Conservation (phyloP, 2,329 filamentous ascomycete species). For the Alternaria solani region DNA sequence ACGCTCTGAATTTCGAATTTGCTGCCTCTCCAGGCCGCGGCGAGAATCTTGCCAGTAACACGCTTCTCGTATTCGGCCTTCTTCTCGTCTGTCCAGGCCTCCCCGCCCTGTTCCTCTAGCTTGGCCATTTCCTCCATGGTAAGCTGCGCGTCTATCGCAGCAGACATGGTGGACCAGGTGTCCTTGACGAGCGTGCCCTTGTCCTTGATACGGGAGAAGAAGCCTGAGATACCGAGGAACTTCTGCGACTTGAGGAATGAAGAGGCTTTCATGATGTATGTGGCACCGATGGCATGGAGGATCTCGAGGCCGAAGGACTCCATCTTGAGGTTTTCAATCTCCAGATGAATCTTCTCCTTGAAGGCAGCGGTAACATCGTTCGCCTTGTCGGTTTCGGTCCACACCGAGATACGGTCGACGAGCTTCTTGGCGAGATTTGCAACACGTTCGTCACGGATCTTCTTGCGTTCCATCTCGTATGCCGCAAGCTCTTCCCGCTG, state of each 20-base stretch:
- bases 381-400: slow-evolving; percentile 96
- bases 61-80: slow-evolving; percentile 93
- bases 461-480: slow-evolving; percentile 84
- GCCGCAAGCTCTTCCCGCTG: slow-evolving; percentile 90
- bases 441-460: slow-evolving; percentile 87
- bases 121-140: slow-evolving; percentile 99
- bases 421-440: slow-evolving; percentile 85
- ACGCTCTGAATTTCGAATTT: slow-evolving; percentile 99
- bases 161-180: slow-evolving; percentile 97
- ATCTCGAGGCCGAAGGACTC: slow-evolving; percentile 98
- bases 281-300: slow-evolving; percentile 90
- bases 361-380: slow-evolving; percentile 85
- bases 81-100: slow-evolving; percentile 98
- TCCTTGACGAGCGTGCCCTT: slow-evolving; percentile 98
- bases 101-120: slow-evolving; percentile 90
- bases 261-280: slow-evolving; percentile 87
- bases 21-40: slow-evolving; percentile 93
- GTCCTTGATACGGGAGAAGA: slow-evolving; percentile 92
- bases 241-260: slow-evolving; percentile 94
- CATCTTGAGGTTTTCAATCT: slow-evolving; percentile 99
- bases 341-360: slow-evolving; percentile 90
- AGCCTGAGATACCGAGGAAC: slow-evolving; percentile 93
- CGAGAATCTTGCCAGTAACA: slow-evolving; percentile 97
- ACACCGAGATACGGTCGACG: slow-evolving; percentile 86
- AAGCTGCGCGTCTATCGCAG: slow-evolving; percentile 95